Base-by-base conservation (phyloP, 164 flowering plant genomes). In the Vitis rotundifolia region DNA sequence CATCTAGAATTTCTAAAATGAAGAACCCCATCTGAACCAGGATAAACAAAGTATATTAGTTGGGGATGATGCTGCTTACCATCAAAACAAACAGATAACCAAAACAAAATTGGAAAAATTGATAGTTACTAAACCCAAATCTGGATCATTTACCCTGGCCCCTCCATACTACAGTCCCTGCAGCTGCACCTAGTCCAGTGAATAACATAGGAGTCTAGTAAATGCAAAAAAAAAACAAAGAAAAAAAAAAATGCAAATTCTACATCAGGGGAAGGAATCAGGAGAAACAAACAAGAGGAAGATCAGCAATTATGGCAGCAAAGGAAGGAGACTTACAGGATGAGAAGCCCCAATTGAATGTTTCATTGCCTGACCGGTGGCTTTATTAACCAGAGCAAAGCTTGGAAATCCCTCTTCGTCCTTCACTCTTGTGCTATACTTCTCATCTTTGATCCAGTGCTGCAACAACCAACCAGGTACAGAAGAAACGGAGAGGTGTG, bases 361-460 rank as follows among this genome's bases (percentile, higher is more conserved):
- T 69, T 92, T 87, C 53, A 92, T 44, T 56, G 93, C 93, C 80
- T 81, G 84, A 66, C 88, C 86, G 64, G 90, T 86, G 48, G 84
- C 90, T 66, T 88, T 90, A 63, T 92, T 92, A 16, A 90, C 79
- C 68, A 90, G 72, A 63, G 93, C 76, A 80, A 92, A 92, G 69
- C 81, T 68, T 9, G 92, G 93, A 37, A 68, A 87, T 0, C 91
- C 89, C 60, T 88, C 89, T 75, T 80, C 82, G 71, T 92, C 93
- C 81, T 85, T 90, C 79, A 90, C 92, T 63, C 75, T 88, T 0
- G 85, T 84, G 68, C 92, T 84, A 78, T 73, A 86, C 71, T 80
- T 92, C 80, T 88, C 91, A 73, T 92, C 97, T 71, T 90, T 92
- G 68, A 78, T 75, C 97, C 93, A 92, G 65, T 88, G 88, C 92